phyloP scores from a whole-genome alignment of 2,329 filamentous ascomycete genomes.

The Fusarium succisae region DNA sequence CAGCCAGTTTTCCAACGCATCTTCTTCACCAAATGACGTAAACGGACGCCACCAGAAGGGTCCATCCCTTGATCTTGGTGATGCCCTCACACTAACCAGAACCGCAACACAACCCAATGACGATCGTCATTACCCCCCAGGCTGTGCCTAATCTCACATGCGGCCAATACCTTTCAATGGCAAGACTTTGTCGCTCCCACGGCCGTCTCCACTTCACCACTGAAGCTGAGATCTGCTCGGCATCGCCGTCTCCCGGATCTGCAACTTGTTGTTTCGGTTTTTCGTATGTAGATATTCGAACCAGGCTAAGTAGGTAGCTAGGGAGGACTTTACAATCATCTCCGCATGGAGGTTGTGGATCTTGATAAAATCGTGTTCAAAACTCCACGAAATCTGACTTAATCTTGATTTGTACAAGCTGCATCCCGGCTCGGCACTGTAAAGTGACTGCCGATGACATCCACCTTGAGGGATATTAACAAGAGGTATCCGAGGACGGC shows the following conservation, averaged over 20 bases:
- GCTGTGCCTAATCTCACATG: constrained; percentile 7
- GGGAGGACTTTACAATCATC: neutral
- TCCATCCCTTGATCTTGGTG: constrained; percentile 17
- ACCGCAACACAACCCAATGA: constrained; percentile 15
- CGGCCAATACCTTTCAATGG: constrained; percentile 4
- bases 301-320: neutral
- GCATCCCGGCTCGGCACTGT: constrained; percentile 14
- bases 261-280: constrained; percentile 21
- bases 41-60: constrained; percentile 18
- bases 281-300: neutral
- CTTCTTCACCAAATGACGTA: constrained; percentile 36
- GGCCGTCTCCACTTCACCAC: constrained; percentile 4
- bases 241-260: constrained; percentile 32
- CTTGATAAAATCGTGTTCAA: neutral
- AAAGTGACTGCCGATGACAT: constrained; percentile 9
- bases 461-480: neutral
- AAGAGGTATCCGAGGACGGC: neutral
- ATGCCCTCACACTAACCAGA: constrained; percentile 31
- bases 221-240: constrained; percentile 29
- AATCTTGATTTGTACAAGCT: constrained; percentile 6
- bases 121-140: constrained; percentile 29
- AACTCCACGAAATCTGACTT: constrained; percentile 1
- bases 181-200: neutral
- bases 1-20: constrained; percentile 24
- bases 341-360: constrained; percentile 20